Percentiles rank a stretch among this genome's conserved stretches.
These are phyloP conservation scores for Hymenoscyphus linearis DNA, from an alignment of 2,329 filamentous ascomycete species.

Conservation along the genomic window DNA sequence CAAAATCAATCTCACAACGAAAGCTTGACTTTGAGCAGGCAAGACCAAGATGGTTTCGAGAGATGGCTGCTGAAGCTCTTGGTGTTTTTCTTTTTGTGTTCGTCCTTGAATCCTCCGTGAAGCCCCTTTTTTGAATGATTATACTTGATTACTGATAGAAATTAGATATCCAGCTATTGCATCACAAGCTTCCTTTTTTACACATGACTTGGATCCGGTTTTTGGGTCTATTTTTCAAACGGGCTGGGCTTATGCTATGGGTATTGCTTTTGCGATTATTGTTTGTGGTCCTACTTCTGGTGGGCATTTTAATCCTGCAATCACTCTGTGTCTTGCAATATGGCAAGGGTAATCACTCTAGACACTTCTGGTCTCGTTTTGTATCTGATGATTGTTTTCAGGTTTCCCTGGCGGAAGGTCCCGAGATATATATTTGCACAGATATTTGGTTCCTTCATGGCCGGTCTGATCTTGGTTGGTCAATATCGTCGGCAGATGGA, in stretches of 20 bases:
- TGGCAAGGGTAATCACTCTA: conserved; percentile 43
- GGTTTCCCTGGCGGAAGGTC: conserved; percentile 52
- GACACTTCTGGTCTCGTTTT: background rate
- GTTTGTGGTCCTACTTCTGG: conserved; percentile 49
- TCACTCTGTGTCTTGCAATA: conserved; percentile 40
- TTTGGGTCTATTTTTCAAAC: conserved; percentile 51
- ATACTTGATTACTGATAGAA: background rate
- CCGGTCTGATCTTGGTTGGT: conserved; percentile 48
- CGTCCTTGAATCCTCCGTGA: conserved; percentile 5
- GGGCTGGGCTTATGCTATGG: conserved; percentile 50
- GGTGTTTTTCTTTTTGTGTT: conserved; percentile 53
- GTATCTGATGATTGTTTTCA: conserved; percentile 2
- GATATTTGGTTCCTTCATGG: conserved; percentile 51
- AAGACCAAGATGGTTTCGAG: conserved; percentile 48
- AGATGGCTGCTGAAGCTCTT: conserved; percentile 51
- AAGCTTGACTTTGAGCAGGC: conserved; percentile 50
- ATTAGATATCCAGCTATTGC: conserved; percentile 44
- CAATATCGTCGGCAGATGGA: conserved; percentile 50
- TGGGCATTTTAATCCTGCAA: conserved; percentile 50
- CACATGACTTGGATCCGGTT: conserved; percentile 38
- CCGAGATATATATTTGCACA: conserved; percentile 52
- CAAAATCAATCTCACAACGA: conserved; percentile 46
- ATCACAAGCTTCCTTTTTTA: conserved; percentile 45
- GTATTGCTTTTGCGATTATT: conserved; percentile 55
- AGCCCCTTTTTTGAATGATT: background rate